Conservation (phyloP, 1,284 basidiomycete species). For the Leccinum pallidistipes region DNA sequence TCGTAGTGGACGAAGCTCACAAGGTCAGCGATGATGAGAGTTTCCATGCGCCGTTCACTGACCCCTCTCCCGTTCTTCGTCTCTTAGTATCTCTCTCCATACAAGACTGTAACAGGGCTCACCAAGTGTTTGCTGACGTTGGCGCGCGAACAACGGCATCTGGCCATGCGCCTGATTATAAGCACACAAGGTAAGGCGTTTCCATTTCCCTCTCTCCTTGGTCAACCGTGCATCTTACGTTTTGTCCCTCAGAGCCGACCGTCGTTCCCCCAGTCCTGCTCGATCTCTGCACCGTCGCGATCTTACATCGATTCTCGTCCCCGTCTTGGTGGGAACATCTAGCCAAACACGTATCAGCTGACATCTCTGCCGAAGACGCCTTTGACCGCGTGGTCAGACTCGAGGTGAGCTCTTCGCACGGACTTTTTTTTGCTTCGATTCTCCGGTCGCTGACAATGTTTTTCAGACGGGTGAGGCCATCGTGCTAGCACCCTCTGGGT, state of each 20-base stretch:
- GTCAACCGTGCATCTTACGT: not conserved
- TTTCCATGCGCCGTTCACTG: not conserved
- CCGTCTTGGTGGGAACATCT: slow-evolving; percentile 73
- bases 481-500: slow-evolving; percentile 59
- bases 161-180: slow-evolving; percentile 70
- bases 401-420: slow-evolving; percentile 42
- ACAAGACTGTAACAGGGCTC: slow-evolving; percentile 48
- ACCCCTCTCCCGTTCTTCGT: not conserved
- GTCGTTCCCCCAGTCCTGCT: slow-evolving; percentile 66
- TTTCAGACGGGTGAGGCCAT: slow-evolving; percentile 65
- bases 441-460: not conserved
- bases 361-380: slow-evolving; percentile 54
- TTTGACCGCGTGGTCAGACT: slow-evolving; percentile 67
- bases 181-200: slow-evolving; percentile 60
- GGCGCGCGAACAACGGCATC: slow-evolving; percentile 68
- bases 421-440: not conserved
- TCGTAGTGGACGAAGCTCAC: slow-evolving; percentile 74
- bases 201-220: not conserved
- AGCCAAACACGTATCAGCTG: slow-evolving; percentile 62
- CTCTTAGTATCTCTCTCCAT: slow-evolving; percentile 56
- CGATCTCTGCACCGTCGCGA: slow-evolving; percentile 63
- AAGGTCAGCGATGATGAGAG: slow-evolving; percentile 47
- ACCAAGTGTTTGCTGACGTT: slow-evolving; percentile 58
- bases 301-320: slow-evolving; percentile 73
- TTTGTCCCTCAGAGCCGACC: slow-evolving; percentile 57